phyloP scores from a whole-genome alignment of 495 filamentous ascomycete genomes.

The Daldinia concentrica region DNA sequence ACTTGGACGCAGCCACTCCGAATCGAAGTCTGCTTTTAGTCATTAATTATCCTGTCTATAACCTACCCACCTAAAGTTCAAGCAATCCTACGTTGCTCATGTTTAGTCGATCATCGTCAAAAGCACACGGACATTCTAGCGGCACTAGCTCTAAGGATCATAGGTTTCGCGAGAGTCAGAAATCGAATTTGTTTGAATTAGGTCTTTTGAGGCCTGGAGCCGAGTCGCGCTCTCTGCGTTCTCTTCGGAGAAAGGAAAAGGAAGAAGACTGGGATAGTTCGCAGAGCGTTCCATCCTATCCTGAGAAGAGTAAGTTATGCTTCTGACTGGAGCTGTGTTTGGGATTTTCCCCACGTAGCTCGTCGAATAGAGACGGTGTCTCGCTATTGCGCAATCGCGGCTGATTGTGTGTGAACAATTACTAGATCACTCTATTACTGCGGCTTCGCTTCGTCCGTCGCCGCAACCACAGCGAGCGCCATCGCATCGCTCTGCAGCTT shows the following conservation, averaged over 20 bases:
- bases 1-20: conserved; percentile 23
- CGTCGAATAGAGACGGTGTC: conserved; percentile 10
- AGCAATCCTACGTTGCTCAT: conserved; percentile 49
- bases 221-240: conserved; percentile 51
- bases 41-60: conserved; percentile 13
- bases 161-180: conserved; percentile 47
- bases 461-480: conserved; percentile 47
- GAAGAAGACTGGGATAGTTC: conserved; percentile 45
- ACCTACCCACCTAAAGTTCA: conserved; percentile 21
- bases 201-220: conserved; percentile 45
- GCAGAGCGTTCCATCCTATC: conserved; percentile 47
- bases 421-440: conserved; percentile 52
- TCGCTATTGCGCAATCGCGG: conserved; percentile 28
- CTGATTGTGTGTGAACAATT: conserved; percentile 36
- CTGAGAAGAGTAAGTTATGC: conserved; percentile 58
- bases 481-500: conserved; percentile 56
- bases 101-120: conserved; percentile 59
- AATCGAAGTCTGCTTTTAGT: conserved; percentile 10
- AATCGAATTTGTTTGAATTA: conserved; percentile 53
- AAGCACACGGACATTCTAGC: conserved; percentile 44
- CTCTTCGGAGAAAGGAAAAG: conserved; percentile 53
- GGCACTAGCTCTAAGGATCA: conserved; percentile 49
- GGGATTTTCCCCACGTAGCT: conserved; percentile 22
- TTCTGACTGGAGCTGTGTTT: conserved; percentile 11
- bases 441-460: conserved; percentile 44